phyloP scores from a whole-genome alignment of 2,329 filamentous ascomycete species.

The Aspergillus puulaauensis region DNA sequence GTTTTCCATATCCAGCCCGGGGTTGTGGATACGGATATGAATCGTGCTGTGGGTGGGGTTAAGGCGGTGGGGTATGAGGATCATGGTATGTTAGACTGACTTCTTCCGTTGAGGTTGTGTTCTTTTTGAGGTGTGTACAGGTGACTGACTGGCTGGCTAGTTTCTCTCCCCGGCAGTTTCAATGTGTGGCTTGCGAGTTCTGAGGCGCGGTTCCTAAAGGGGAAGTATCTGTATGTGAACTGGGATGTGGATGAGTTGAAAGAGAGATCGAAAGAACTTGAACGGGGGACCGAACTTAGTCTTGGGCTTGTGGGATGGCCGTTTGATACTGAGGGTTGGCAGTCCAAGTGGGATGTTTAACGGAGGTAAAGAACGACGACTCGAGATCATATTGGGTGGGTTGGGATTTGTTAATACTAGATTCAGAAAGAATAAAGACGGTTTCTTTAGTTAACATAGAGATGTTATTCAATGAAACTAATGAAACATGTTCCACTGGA shows the following conservation, averaged over 20 bases:
- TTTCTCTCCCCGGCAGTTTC: neutral
- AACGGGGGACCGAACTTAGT: neutral
- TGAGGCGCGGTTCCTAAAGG: conserved; percentile 7
- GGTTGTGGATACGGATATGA: conserved; percentile 9
- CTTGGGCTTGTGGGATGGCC: neutral
- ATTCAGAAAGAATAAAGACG: no score
- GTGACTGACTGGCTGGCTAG: neutral
- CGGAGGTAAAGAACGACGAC: no score
- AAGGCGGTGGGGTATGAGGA: conserved; percentile 3
- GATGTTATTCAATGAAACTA: no score
- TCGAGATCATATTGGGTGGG: no score
- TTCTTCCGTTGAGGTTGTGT: neutral
- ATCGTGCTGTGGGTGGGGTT: neutral
- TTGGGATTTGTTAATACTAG: no score
- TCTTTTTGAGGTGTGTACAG: neutral
- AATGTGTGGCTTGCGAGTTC: conserved; percentile 7
- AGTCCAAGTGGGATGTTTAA: neutral
- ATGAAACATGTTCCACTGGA: no score
- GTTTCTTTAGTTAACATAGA: no score
- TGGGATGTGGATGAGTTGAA: conserved; percentile 9
- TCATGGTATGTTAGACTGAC: neutral
- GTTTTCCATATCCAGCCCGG: conserved; percentile 8
- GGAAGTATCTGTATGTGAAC: conserved; percentile 2
- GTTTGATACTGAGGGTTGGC: neutral
- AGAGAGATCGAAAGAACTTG: neutral